Base-by-base conservation (phyloP, 495 filamentous ascomycete species). In the Daldinia loculata region DNA sequence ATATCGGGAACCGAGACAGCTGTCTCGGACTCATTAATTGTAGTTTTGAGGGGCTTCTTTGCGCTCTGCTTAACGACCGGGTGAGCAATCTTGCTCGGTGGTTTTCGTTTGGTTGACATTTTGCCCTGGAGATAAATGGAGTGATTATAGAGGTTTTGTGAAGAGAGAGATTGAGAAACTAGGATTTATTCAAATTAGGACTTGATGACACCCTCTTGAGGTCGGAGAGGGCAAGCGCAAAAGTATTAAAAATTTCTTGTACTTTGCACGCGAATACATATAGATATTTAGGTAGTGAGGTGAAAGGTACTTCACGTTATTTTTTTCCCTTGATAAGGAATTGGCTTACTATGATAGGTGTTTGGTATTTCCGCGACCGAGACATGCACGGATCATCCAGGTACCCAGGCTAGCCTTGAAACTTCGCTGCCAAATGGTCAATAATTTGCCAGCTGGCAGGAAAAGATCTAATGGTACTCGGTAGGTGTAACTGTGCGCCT, bases 1-100 rank as follows among this genome's bases (percentile, higher is more conserved):
- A 72, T 75, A 32, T 67, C 61, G 19, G 74, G 74, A 61, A 57
- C 51, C 8, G 81, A 80, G 15, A 97, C 90, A 4, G 90, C 85
- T 43, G 92, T 84, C 61, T 82, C 87, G 15, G 91, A 88, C 75
- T 97, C 93, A 78, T 97, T 89, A 50, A 97, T 89, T 36, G 85
- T 85, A 67, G 90, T 85, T 43, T 83, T 86, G 34, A 85, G 71
- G 22, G 87, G 81, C 67, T 89, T 69, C 67, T 80, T 92, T 34
- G 86, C 84, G 51, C 86, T 89, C 63, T 89, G 88, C 78, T 86
- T 88, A 36, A 84, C 77, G 0, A 76, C 75, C 0, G 85, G 85
- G 63, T 80, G 79, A 60, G 80, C 85, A 62, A 87, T 75, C 71
- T 79, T 79, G 62, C 77, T 72, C 56, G 81, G 67, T 12, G 82